Evolutionary conservation across 257 asterid genomes (phyloP).

Genomic region (Solanum lycopersicoides): DNA sequence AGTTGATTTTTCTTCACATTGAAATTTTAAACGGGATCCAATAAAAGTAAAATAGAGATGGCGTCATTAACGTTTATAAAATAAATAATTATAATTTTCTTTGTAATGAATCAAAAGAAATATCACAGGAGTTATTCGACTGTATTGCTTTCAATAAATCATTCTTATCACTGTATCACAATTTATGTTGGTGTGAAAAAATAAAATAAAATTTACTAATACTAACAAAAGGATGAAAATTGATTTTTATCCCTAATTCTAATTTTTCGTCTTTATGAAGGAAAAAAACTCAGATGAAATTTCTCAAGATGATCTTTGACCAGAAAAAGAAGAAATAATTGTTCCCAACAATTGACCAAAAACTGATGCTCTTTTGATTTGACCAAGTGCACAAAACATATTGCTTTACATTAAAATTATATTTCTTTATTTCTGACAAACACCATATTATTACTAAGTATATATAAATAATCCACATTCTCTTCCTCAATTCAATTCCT

Average conservation of each 20-base stretch:
- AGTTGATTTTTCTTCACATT: background rate
- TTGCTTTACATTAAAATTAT: background rate
- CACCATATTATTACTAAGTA: background rate
- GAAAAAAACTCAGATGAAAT: background rate
- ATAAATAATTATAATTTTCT: background rate
- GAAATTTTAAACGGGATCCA: background rate
- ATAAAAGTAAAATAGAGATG: background rate
- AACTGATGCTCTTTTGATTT: background rate
- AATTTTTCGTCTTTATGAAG: background rate
- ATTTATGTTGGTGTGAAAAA: rapidly evolving
- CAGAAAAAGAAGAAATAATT: background rate
- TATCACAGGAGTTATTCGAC: no score
- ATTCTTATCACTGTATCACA: no score
- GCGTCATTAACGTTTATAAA: background rate
- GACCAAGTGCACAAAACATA: background rate
- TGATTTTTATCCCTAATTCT: background rate
- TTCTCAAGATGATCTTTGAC: background rate
- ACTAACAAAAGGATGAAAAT: background rate
- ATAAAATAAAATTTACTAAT: background rate
- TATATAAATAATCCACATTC: background rate
- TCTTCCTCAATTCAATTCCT: background rate
- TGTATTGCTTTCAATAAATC: rapidly evolving
- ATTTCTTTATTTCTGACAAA: background rate
- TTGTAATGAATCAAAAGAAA: no score
- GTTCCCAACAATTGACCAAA: background rate